Percentiles rank a stretch among this genome's conserved stretches.
phyloP scores from a whole-genome alignment of 1,284 basidiomycete genomes.

The Spongispora temasekensis region DNA sequence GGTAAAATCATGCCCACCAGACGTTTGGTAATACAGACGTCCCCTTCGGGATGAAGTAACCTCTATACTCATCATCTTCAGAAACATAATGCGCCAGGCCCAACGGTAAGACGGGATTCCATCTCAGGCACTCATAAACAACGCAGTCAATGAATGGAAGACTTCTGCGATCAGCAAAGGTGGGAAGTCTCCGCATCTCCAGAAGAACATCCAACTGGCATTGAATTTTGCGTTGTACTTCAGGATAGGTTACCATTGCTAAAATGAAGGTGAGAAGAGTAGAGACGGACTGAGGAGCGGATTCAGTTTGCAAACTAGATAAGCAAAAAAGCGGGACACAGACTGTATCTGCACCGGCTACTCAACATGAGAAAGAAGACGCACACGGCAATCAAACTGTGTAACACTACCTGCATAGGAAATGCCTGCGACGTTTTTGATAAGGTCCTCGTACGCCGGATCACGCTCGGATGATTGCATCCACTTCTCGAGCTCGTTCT shows the following conservation, averaged over 20 bases:
- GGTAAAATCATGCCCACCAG: slow-evolving; percentile 33
- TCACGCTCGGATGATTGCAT: slow-evolving; percentile 26
- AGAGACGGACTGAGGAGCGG: slow-evolving; percentile 17
- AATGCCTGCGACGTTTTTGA: slow-evolving; percentile 47
- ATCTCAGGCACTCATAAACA: slow-evolving; percentile 42
- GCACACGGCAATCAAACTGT: neutral
- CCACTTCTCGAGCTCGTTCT: slow-evolving; percentile 38
- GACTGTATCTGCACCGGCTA: slow-evolving; percentile 30
- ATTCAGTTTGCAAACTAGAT: slow-evolving; percentile 6
- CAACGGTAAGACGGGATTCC: slow-evolving; percentile 47
- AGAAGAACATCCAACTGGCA: slow-evolving; percentile 38
- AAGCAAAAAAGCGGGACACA: slow-evolving; percentile 5
- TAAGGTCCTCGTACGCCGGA: slow-evolving; percentile 34
- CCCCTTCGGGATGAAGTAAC: slow-evolving; percentile 46
- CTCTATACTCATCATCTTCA: slow-evolving; percentile 44
- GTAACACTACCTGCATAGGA: slow-evolving; percentile 40
- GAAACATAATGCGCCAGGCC: slow-evolving; percentile 41
- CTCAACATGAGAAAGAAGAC: slow-evolving; percentile 1
- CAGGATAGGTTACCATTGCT: slow-evolving; percentile 39
- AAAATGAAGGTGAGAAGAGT: slow-evolving; percentile 38
- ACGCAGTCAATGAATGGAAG: slow-evolving; percentile 42
- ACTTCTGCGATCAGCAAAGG: slow-evolving; percentile 36
- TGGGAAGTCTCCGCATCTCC: slow-evolving; percentile 37
- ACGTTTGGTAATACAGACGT: slow-evolving; percentile 46
- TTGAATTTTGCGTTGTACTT: slow-evolving; percentile 40